Conservation (phyloP, 2,329 filamentous ascomycete genomes). For the Ceratocystis diversiconidia region DNA sequence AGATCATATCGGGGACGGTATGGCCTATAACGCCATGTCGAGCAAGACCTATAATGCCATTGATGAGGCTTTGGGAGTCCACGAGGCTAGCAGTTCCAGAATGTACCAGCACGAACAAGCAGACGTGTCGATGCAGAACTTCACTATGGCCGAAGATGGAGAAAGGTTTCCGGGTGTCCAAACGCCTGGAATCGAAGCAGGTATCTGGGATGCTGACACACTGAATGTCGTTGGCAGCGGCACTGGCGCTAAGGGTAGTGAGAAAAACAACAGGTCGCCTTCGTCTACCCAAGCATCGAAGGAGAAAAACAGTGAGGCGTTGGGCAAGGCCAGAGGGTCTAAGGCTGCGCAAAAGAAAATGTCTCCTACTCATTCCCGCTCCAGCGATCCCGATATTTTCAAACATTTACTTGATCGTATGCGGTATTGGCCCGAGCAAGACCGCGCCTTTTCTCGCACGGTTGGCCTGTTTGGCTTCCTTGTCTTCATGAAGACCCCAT, state of each 20-base stretch:
- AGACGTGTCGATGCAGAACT: not conserved
- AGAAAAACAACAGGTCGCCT: not conserved
- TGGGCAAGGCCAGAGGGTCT: not conserved
- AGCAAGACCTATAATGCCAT: slow-evolving; percentile 1
- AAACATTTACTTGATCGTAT: slow-evolving; percentile 8
- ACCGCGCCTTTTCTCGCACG: slow-evolving; percentile 15
- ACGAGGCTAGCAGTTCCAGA: not conserved
- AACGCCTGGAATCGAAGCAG: slow-evolving; percentile 2
- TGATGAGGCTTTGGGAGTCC: not conserved
- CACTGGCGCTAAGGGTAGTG: not conserved
- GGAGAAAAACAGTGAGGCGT: not conserved
- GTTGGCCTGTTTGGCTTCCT: slow-evolving; percentile 16
- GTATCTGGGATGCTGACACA: slow-evolving; percentile 16
- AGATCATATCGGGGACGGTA: slow-evolving; percentile 8
- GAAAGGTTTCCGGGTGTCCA: not conserved
- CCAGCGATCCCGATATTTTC: slow-evolving; percentile 4
- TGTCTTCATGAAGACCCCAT: slow-evolving; percentile 11
- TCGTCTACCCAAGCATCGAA: not conserved
- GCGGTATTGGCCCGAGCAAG: slow-evolving; percentile 13
- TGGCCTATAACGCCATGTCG: slow-evolving; percentile 5
- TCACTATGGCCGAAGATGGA: not conserved
- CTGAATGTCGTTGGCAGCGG: slow-evolving; percentile 9
- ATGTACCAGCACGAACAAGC: not conserved
- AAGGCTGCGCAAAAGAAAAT: not conserved
- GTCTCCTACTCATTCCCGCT: not conserved